Evolutionary conservation across 2,329 filamentous ascomycete species (phyloP), one percentile per base, ranked within the genome.

Genomic region (Neophaeococcomyces aloes): DNA sequence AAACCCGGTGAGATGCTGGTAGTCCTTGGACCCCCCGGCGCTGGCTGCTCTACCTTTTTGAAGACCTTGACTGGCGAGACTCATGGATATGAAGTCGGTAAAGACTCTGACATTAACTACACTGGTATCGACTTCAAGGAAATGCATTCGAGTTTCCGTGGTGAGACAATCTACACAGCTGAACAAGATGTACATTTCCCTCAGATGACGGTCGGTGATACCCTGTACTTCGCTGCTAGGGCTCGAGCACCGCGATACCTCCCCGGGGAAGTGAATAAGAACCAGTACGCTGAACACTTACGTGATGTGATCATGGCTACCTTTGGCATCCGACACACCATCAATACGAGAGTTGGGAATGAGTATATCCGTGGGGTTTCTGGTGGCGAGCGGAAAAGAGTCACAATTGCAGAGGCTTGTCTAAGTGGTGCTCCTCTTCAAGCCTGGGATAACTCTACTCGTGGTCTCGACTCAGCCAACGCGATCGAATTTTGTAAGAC

Each of bases 81-180:
- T 19, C 80, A 87, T 53, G 86, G 86, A 32, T 79, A 89, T 56
- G 75, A 74, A 48, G 69, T 89, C 17, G 81, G 84, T 38, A 63
- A 79, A 2, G 63, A 68, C 5, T 81, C 83, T 0, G 76, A 81
- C 43, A 76, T 91, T 59, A 88, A 91, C 65, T 91, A 91, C 58
- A 83, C 88, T 72, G 76, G 80, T 53, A 72, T 86, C 54, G 67
- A 73, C n/a, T 70, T 79, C 23, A 64, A 81, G 56, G 74, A 84
- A 57, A 86, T 88, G 82, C 76, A 83, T 65, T 74, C 74, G 13
- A 66, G 75, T 49, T 87, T 89, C 65, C 77, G 83, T 18, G 52
- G 86, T 52, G 86, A 93, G 64, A 83, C 83, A 49, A 88, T 91
- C 60, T 91, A 91, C 65, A 88, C 83, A 0, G 83, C 83, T 47